A percentile compares a stretch with the other conserved stretches of the same genome.
These are phyloP conservation scores for Leccinum subgranulosum DNA, from an alignment of 768 basidiomycete genomes.

Conservation along the genomic window DNA sequence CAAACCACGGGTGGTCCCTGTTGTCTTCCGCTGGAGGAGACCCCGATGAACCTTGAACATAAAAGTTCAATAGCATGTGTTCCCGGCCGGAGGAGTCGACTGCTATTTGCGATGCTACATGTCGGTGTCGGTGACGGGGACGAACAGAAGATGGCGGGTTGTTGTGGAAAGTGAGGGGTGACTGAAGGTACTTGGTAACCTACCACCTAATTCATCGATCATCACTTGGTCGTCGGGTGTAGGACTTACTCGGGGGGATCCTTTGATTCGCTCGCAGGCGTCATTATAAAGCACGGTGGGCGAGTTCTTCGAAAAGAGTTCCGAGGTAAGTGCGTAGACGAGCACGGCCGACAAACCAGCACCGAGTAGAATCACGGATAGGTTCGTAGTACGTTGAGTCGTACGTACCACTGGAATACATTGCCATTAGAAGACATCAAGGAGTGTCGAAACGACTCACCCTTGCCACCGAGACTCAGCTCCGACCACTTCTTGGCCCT, in stretches of 20 bases:
- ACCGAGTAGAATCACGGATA: slow-evolving; percentile 64
- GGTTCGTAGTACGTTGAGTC: slow-evolving; percentile 45
- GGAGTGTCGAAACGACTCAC: slow-evolving; percentile 33
- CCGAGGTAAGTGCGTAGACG: slow-evolving; percentile 73
- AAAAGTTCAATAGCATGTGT: slow-evolving; percentile 84
- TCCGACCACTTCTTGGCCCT: slow-evolving; percentile 77
- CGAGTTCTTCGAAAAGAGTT: slow-evolving; percentile 85
- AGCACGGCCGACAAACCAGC: slow-evolving; percentile 76
- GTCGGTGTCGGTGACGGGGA: slow-evolving; percentile 79
- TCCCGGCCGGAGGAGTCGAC: slow-evolving; percentile 72
- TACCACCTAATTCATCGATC: slow-evolving; percentile 25
- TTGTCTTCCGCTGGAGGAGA: slow-evolving; percentile 30
- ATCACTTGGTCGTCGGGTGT: not conserved
- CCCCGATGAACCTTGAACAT: slow-evolving; percentile 54
- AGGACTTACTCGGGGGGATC: slow-evolving; percentile 41
- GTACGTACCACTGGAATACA: not conserved
- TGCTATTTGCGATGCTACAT: slow-evolving; percentile 75
- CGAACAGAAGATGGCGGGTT: slow-evolving; percentile 73
- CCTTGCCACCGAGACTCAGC: slow-evolving; percentile 72
- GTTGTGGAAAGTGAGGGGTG: slow-evolving; percentile 73
- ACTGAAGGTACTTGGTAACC: slow-evolving; percentile 68
- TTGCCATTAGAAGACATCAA: not conserved
- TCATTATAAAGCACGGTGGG: slow-evolving; percentile 76
- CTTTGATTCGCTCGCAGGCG: slow-evolving; percentile 49
- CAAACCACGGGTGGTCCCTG: slow-evolving; percentile 25